A percentile compares a stretch with the other conserved stretches of the same genome.
Conservation (phyloP, 192 early-diverging fungal species). For the Cetraspora pellucida region DNA sequence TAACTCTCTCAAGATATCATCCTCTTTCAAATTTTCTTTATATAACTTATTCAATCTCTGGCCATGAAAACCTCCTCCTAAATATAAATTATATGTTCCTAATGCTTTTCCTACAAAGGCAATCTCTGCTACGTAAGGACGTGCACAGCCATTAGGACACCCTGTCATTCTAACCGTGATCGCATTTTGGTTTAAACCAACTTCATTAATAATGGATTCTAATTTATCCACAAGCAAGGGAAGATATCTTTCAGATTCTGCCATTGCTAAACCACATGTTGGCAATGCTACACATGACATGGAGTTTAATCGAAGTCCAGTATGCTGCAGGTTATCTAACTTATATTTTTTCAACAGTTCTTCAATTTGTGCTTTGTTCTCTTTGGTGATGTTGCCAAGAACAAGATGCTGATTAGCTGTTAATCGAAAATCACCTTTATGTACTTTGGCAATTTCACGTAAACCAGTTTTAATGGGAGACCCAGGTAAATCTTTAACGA, state of each 20-base stretch:
- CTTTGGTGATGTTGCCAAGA: slow-evolving; percentile 73
- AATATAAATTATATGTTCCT: slow-evolving; percentile 92
- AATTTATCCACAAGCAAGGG: slow-evolving; percentile 80
- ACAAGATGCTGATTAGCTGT: slow-evolving; percentile 94
- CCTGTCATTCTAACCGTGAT: slow-evolving; percentile 98
- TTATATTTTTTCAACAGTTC: slow-evolving; percentile 74
- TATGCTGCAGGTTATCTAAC: slow-evolving; percentile 80
- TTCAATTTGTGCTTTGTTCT: slow-evolving; percentile 70
- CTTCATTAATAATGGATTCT: slow-evolving; percentile 76
- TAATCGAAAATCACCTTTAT: slow-evolving; percentile 80
- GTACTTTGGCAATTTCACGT: slow-evolving; percentile 73
- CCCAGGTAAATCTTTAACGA: slow-evolving; percentile 81
- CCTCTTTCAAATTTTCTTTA: slow-evolving; percentile 87
- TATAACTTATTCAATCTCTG: slow-evolving; percentile 90
- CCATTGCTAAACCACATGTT: slow-evolving; percentile 94
- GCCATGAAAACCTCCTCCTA: slow-evolving; percentile 87
- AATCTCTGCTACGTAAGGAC: slow-evolving; percentile 93
- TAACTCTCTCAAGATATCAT: slow-evolving; percentile 79
- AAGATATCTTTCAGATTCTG: slow-evolving; percentile 95
- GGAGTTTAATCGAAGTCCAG: slow-evolving; percentile 80
- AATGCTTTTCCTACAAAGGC: slow-evolving; percentile 95
- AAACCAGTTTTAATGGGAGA: slow-evolving; percentile 75
- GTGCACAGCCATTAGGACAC: slow-evolving; percentile 97
- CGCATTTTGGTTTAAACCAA: slow-evolving; percentile 83
- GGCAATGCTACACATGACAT: slow-evolving; percentile 98